phyloP scores from a whole-genome alignment of 345 rosid genomes.

The Salix exigua region DNA sequence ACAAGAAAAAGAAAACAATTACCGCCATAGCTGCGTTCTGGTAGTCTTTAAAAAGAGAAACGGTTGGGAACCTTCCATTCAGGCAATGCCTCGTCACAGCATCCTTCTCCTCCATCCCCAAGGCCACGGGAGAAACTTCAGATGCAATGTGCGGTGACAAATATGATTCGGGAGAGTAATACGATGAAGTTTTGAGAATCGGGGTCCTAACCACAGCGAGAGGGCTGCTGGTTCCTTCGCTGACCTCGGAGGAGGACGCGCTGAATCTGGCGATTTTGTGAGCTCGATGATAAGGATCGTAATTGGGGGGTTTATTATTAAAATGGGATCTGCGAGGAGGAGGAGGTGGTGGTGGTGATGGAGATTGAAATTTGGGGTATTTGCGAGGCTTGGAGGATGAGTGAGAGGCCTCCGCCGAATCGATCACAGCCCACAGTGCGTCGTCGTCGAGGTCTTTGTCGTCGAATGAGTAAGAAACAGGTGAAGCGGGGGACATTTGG shows the following conservation, averaged over 20 bases:
- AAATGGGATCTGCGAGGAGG: constrained; percentile 37
- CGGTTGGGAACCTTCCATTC: constrained; percentile 76
- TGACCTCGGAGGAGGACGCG: constrained; percentile 33
- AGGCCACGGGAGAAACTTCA: constrained; percentile 39
- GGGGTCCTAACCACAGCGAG: constrained; percentile 50
- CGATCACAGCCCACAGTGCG: constrained; percentile 87
- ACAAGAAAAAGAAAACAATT: neutral
- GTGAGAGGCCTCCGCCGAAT: constrained; percentile 77
- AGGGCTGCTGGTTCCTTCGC: constrained; percentile 45
- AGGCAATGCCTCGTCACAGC: constrained; percentile 58
- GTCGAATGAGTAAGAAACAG: constrained; percentile 39
- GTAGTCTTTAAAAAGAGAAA: constrained; percentile 76
- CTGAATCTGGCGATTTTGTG: constrained; percentile 51
- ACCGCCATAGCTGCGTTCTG: constrained; percentile 94
- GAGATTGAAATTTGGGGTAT: constrained; percentile 49
- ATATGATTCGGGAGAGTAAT: constrained; percentile 58
- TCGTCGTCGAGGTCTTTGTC: constrained; percentile 95
- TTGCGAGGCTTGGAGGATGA: constrained; percentile 55
- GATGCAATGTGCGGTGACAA: constrained; percentile 61
- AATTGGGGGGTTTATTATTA: constrained; percentile 21
- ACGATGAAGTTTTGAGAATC: constrained; percentile 7
- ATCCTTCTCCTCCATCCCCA: constrained; percentile 34
- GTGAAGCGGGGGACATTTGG: constrained; percentile 6
- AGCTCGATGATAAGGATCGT: constrained; percentile 38
- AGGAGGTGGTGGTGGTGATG: constrained; percentile 41